Conservation (phyloP, 805 yeast genomes). For the Wickerhamiella bombiphila region DNA sequence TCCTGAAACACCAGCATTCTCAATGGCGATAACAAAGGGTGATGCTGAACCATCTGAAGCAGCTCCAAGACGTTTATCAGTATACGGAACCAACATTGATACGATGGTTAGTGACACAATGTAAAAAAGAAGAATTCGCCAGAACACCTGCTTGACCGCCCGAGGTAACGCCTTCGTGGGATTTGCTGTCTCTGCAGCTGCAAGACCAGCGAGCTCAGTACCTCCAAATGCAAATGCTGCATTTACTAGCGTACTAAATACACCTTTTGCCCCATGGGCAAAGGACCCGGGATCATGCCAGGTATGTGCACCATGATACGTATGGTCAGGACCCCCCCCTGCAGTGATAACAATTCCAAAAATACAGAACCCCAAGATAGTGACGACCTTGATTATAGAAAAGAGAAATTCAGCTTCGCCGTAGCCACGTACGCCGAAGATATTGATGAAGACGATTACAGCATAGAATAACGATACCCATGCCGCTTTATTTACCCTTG, state of each 20-base stretch:
- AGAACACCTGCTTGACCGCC: constrained; percentile 66
- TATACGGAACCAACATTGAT: constrained; percentile 57
- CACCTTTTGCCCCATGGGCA: too few species aligned
- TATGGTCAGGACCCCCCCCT: constrained; percentile 47
- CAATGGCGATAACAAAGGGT: constrained; percentile 56
- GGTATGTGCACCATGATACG: constrained; percentile 41
- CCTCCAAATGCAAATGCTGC: constrained; percentile 71
- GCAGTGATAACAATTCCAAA: constrained; percentile 38
- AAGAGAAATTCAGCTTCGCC: constrained; percentile 50
- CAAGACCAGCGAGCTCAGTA: constrained; percentile 54
- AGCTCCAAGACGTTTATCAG: constrained; percentile 33
- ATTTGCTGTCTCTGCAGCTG: constrained; percentile 60
- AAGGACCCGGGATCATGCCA: too few species aligned
- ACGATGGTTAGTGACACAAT: too few species aligned
- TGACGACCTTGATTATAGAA: constrained; percentile 38
- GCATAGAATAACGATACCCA: constrained; percentile 37
- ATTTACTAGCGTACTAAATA: constrained; percentile 49
- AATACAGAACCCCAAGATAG: constrained; percentile 43
- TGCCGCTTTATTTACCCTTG: too few species aligned
- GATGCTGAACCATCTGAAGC: constrained; percentile 48
- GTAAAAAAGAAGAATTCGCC: constrained; percentile 63
- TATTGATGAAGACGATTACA: constrained; percentile 31
- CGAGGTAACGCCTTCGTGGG: constrained; percentile 53
- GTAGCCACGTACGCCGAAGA: constrained; percentile 38
- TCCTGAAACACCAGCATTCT: constrained; percentile 46